Percentiles rank a stretch among this genome's conserved stretches.
phyloP scores from a whole-genome alignment of 2,329 filamentous ascomycete species.

The Thielaviopsis musarum region DNA sequence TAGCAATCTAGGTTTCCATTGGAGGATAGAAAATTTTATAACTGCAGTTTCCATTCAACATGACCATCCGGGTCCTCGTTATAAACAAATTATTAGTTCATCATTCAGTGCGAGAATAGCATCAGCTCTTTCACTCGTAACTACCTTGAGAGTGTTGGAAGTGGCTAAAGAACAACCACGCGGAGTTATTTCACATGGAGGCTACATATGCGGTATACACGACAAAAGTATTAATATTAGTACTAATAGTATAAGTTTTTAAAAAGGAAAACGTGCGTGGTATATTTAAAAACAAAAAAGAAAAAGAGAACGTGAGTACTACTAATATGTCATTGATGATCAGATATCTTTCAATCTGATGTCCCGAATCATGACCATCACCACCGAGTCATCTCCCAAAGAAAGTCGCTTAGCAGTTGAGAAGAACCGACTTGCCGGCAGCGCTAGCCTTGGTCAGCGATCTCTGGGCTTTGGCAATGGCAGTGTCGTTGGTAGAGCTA shows the following conservation, averaged over 20 bases:
- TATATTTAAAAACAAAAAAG: not conserved
- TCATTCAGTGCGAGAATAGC: not conserved
- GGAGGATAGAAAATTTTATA: not conserved
- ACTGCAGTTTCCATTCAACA: not conserved
- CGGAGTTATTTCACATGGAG: no score
- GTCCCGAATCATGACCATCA: not conserved
- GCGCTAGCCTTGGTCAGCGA: not conserved
- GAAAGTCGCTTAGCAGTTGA: not conserved
- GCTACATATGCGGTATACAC: no score
- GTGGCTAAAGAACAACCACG: not conserved
- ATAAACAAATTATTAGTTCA: not conserved
- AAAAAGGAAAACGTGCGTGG: not conserved
- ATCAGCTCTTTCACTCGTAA: not conserved
- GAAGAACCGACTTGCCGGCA: slow-evolving; percentile 1
- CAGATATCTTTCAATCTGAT: not conserved
- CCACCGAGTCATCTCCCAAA: not conserved
- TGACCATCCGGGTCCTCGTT: not conserved
- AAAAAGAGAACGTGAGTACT: not conserved
- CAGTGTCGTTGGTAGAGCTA: slow-evolving; percentile 1
- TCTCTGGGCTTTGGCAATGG: not conserved
- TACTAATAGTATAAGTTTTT: no score
- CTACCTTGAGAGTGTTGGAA: not conserved
- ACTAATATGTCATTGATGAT: not conserved
- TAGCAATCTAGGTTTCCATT: not conserved
- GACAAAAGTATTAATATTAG: no score